A percentile compares a stretch with the other conserved stretches of the same genome.
Conservation (phyloP, 148 eudicot genomes). For the Euryodendron excelsum region DNA sequence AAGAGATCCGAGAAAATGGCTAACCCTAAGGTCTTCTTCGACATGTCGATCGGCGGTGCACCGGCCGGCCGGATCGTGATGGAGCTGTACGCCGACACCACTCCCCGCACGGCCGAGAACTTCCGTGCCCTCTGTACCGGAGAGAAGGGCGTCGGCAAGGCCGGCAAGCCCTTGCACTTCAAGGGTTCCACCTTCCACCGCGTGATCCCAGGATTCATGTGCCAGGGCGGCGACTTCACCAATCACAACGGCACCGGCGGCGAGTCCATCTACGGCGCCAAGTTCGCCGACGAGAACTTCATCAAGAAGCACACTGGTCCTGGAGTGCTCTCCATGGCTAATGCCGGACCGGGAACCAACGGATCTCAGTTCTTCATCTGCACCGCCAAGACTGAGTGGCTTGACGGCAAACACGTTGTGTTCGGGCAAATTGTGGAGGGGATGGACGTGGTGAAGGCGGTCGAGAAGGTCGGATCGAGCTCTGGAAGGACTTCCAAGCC, state of each 20-base stretch:
- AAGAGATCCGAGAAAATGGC: slow-evolving; percentile 12
- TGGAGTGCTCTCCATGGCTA: slow-evolving; percentile 75
- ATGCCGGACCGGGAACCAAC: slow-evolving; percentile 61
- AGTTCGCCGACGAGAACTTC: slow-evolving; percentile 59
- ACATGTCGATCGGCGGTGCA: slow-evolving; percentile 42
- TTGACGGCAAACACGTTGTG: slow-evolving; percentile 72
- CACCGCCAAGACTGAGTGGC: slow-evolving; percentile 67
- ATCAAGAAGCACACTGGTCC: slow-evolving; percentile 61
- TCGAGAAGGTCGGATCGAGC: slow-evolving; percentile 55
- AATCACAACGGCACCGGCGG: slow-evolving; percentile 57
- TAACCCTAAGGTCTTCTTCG: slow-evolving; percentile 50
- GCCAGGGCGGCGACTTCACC: slow-evolving; percentile 67
- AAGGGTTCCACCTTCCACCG: slow-evolving; percentile 58
- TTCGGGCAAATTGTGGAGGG: slow-evolving; percentile 73
- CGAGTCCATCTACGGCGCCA: slow-evolving; percentile 50
- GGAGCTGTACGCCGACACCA: slow-evolving; percentile 51
- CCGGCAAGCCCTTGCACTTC: slow-evolving; percentile 55
- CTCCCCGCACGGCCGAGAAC: slow-evolving; percentile 45
- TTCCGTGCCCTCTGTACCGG: slow-evolving; percentile 52
- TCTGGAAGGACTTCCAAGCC: slow-evolving; percentile 39
- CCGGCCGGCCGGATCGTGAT: slow-evolving; percentile 51
- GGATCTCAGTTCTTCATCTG: slow-evolving; percentile 83
- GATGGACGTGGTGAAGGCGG: slow-evolving; percentile 45
- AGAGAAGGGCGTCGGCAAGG: slow-evolving; percentile 42
- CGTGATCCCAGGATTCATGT: slow-evolving; percentile 61